These are phyloP conservation scores for Aspergillus sp. DNA, from an alignment of 2,329 filamentous ascomycete genomes.

Conservation along the genomic window DNA sequence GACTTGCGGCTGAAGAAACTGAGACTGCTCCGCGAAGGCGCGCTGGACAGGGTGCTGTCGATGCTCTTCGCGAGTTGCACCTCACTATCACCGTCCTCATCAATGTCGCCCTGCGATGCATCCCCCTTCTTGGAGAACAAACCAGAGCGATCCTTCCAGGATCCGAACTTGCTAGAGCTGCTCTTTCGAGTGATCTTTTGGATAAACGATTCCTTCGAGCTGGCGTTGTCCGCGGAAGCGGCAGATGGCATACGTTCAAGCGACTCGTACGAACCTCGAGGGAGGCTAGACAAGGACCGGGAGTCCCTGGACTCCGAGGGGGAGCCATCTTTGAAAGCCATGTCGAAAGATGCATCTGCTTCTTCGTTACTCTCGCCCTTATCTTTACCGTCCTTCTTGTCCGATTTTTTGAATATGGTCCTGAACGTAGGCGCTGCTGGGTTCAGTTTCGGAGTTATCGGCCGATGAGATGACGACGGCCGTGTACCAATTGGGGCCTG, in stretches of 20 bases:
- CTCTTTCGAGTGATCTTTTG: constrained; percentile 53
- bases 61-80: constrained; percentile 44
- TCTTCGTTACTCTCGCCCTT: constrained; percentile 39
- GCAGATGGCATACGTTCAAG: constrained; percentile 47
- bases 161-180: constrained; percentile 52
- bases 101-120: constrained; percentile 44
- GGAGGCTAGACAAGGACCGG: constrained; percentile 45
- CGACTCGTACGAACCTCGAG: constrained; percentile 49
- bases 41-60: constrained; percentile 43
- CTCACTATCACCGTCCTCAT: constrained; percentile 43
- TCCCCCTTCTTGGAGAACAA: constrained; percentile 49
- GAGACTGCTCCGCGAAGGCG: constrained; percentile 45
- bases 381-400: constrained; percentile 43
- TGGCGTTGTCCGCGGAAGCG: constrained; percentile 40
- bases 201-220: constrained; percentile 51
- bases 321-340: constrained; percentile 39
- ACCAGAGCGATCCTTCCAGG: constrained; percentile 51
- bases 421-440: constrained; percentile 88
- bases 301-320: constrained; percentile 47
- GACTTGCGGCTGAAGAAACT: constrained; percentile 51
- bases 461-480: constrained; percentile 60
- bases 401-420: constrained; percentile 58
- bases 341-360: constrained; percentile 28
- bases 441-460: constrained; percentile 66
- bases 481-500: constrained; percentile 77